phyloP scores from a whole-genome alignment of 2,329 filamentous ascomycete genomes.

The Moelleriella libera region DNA sequence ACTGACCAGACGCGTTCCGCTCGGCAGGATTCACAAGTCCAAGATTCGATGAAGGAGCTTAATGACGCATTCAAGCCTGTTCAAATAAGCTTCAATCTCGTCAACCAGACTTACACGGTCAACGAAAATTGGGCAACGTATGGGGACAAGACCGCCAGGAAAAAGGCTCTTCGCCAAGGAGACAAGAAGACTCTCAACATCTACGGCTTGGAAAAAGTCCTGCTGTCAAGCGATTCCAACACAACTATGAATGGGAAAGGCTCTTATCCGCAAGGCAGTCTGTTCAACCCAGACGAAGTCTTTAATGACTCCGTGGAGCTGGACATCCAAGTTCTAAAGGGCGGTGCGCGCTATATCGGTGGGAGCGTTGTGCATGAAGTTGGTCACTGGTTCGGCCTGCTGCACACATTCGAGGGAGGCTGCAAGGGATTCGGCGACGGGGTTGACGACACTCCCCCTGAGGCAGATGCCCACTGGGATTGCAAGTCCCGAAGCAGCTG shows the following conservation, averaged over 20 bases:
- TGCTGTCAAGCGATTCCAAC: background rate
- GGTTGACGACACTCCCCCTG: background rate
- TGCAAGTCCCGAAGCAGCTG: background rate
- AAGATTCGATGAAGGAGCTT: background rate
- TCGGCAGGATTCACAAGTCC: background rate
- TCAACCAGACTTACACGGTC: background rate
- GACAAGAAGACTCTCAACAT: background rate
- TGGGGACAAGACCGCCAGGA: background rate
- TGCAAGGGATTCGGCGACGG: background rate
- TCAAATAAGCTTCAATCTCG: background rate
- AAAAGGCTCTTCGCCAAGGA: background rate
- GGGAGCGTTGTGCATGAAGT: background rate
- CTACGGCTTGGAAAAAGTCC: background rate
- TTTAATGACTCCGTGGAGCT: background rate
- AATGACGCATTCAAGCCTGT: background rate
- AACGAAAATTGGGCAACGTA: background rate
- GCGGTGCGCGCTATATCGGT: background rate
- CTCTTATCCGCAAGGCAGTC: background rate
- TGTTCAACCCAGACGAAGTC: background rate
- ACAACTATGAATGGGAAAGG: background rate
- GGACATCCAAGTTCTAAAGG: background rate
- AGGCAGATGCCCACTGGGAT: background rate
- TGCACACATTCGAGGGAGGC: background rate
- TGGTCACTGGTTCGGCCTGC: background rate
- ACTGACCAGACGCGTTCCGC: background rate